Evolutionary conservation across 805 yeast genomes (phyloP).

Genomic region (Yueomyces sp.): DNA sequence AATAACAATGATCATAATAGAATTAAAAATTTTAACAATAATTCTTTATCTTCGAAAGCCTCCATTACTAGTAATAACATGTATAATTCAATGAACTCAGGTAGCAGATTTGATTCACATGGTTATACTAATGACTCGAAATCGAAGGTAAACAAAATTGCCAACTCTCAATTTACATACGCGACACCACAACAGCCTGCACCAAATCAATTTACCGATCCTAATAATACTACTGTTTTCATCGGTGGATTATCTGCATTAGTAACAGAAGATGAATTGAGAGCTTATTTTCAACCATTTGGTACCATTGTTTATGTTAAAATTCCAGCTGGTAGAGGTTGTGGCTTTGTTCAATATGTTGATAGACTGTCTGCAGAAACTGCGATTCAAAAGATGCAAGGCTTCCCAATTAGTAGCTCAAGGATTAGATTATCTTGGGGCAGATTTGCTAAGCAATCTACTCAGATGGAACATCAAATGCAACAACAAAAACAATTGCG

Average conservation of each 20-base stretch:
- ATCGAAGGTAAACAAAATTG: not conserved
- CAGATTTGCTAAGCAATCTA: conserved; percentile 24
- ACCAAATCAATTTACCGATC: conserved; percentile 58
- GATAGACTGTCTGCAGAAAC: conserved; percentile 72
- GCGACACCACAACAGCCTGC: conserved; percentile 38
- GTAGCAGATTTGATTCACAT: not conserved
- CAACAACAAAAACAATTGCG: not conserved
- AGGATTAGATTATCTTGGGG: conserved; percentile 86
- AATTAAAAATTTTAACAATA: too few relatives aligned
- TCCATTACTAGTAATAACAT: conserved; percentile 70
- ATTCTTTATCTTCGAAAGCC: not conserved
- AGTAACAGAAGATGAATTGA: conserved; percentile 49
- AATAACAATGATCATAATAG: not conserved
- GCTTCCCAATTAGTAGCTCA: conserved; percentile 74
- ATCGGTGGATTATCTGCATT: conserved; percentile 50
- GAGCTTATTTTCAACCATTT: conserved; percentile 46
- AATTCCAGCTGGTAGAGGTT: conserved; percentile 60
- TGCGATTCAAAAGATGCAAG: conserved; percentile 81
- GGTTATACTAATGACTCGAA: not conserved
- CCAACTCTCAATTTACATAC: conserved; percentile 10
- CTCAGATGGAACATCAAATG: conserved; percentile 4
- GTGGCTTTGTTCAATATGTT: conserved; percentile 79
- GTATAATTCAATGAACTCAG: not conserved
- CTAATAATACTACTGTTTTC: conserved; percentile 64
- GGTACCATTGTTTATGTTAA: conserved; percentile 69